Conservation (phyloP, 2,329 filamentous ascomycete genomes). For the Aspergillus pseudotamarii region DNA sequence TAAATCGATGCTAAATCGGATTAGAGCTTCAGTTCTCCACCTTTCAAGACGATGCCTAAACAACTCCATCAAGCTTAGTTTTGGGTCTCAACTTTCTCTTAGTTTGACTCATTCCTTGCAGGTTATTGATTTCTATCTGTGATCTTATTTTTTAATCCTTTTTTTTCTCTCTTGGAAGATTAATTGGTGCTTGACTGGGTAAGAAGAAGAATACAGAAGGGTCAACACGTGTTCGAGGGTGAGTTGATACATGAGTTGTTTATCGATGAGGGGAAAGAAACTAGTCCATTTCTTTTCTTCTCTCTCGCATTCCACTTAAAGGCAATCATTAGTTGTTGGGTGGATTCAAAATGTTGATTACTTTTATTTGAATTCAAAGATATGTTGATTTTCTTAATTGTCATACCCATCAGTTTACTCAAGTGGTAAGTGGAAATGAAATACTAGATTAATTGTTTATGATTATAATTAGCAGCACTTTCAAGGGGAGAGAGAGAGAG, state of each 20-base stretch:
- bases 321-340: not conserved
- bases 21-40: slow-evolving; percentile 9
- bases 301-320: not conserved
- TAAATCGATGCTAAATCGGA: not conserved
- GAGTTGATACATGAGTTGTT: not conserved
- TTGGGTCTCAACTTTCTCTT: not conserved
- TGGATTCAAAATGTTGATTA: not conserved
- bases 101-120: not conserved
- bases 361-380: not conserved
- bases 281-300: not conserved
- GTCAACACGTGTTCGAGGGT: slow-evolving; percentile 3
- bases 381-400: not conserved
- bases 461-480: slow-evolving; percentile 1
- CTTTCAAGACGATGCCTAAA: not conserved
- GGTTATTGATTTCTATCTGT: not conserved
- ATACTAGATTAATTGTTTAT: not conserved
- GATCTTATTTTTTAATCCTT: not conserved
- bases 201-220: not conserved
- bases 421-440: not conserved
- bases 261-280: slow-evolving; percentile 5
- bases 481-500: not conserved
- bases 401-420: not conserved
- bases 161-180: slow-evolving; percentile 3
- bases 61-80: not conserved
- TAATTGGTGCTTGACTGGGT: not conserved